Percentiles rank a stretch among this genome's conserved stretches.
Conservation (phyloP, 23 red algal species). For the Rhodosorus marinus region DNA sequence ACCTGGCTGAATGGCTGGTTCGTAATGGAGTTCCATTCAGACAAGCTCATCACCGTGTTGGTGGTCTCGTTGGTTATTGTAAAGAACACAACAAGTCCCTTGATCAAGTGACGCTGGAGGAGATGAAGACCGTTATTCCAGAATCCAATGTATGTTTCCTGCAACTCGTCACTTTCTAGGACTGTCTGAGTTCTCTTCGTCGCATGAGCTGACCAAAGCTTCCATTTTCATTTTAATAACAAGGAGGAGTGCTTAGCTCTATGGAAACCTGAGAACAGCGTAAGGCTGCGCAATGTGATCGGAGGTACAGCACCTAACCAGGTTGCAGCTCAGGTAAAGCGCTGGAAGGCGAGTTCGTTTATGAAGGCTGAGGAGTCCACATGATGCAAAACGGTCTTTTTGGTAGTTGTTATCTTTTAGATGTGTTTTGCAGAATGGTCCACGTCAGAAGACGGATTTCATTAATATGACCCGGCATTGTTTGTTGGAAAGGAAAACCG, state of each 20-base stretch:
- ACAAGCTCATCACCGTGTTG: slow-evolving; percentile 85
- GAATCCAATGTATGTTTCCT: too few relatives aligned
- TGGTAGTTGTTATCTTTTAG: too few relatives aligned
- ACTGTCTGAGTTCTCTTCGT: not conserved
- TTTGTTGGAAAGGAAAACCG: too few relatives aligned
- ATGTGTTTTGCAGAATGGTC: too few relatives aligned
- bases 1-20: slow-evolving; percentile 99
- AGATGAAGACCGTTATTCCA: slow-evolving; percentile 54
- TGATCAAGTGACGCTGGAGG: slow-evolving; percentile 48
- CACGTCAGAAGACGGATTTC: too few relatives aligned
- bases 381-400: too few relatives aligned
- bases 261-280: slow-evolving; percentile 69
- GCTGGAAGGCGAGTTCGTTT: not conserved
- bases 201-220: not conserved
- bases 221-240: too few relatives aligned
- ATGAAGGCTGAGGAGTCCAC: too few relatives aligned
- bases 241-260: slow-evolving; percentile 72
- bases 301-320: slow-evolving; percentile 84
- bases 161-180: too few relatives aligned
- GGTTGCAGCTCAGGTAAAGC: slow-evolving; percentile 22
- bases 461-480: too few relatives aligned
- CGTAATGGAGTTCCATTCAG: slow-evolving; percentile 77
- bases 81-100: slow-evolving; percentile 18
- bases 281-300: slow-evolving; percentile 34
- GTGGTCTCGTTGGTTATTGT: slow-evolving; percentile 58